phyloP scores from a whole-genome alignment of 768 basidiomycete genomes.

The Amanita subjunquillea region DNA sequence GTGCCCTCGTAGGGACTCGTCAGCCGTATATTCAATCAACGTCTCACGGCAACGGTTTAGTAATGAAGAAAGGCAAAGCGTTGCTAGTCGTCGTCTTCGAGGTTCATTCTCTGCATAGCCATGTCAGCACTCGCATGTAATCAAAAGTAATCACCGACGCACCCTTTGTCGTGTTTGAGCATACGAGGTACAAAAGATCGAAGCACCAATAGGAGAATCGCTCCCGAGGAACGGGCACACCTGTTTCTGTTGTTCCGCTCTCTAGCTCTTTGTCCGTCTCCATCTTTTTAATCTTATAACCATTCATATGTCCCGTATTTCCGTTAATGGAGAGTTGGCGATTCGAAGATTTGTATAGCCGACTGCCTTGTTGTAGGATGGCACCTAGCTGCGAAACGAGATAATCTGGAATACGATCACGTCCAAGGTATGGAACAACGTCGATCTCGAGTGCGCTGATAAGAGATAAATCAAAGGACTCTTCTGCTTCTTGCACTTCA shows the following conservation, averaged over 20 bases:
- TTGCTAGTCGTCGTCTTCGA: slow-evolving; percentile 58
- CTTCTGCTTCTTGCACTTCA: slow-evolving; percentile 64
- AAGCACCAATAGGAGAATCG: slow-evolving; percentile 92
- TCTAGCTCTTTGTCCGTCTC: slow-evolving; percentile 25
- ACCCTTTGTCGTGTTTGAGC: slow-evolving; percentile 59
- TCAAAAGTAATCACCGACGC: slow-evolving; percentile 5
- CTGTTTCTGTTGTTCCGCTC: slow-evolving; percentile 52
- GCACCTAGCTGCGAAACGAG: slow-evolving; percentile 60
- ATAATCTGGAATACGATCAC: slow-evolving; percentile 57
- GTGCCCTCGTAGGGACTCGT: slow-evolving; percentile 74
- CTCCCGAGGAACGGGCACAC: slow-evolving; percentile 56
- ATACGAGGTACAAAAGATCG: slow-evolving; percentile 75
- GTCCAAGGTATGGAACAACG: slow-evolving; percentile 68
- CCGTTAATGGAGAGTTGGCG: neutral
- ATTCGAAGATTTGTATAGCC: slow-evolving; percentile 36
- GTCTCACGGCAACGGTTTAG: slow-evolving; percentile 66
- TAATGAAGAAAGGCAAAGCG: slow-evolving; percentile 60
- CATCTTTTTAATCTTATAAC: slow-evolving; percentile 21
- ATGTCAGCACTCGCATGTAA: neutral
- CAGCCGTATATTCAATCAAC: slow-evolving; percentile 70
- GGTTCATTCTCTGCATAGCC: slow-evolving; percentile 42
- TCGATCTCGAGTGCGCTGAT: slow-evolving; percentile 72
- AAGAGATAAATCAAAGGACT: slow-evolving; percentile 79
- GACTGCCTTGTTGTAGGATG: slow-evolving; percentile 65
- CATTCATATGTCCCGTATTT: neutral